Conservation (phyloP, 2,329 filamentous ascomycete species). For the Ambrosiella beaveri region DNA sequence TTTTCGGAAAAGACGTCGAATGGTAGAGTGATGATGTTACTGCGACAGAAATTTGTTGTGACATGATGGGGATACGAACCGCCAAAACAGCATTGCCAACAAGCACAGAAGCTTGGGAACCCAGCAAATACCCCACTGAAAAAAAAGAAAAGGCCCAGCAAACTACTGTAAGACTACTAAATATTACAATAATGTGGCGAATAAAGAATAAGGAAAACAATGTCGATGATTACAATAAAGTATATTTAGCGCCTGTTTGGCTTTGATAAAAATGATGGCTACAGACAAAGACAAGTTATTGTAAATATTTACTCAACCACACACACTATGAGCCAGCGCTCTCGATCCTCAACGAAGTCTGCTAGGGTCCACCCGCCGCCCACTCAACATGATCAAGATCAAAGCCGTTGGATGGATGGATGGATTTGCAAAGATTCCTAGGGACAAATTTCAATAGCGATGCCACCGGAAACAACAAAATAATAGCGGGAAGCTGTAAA, state of each 20-base stretch:
- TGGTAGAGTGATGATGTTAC: background rate
- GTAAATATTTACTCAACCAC: too few relatives aligned
- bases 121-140: background rate
- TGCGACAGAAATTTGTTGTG: background rate
- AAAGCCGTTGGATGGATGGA: background rate
- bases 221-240: too few relatives aligned
- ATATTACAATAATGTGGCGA: too few relatives aligned
- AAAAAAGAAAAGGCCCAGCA: too few relatives aligned
- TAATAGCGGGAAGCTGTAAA: too few relatives aligned
- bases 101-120: constrained; percentile 1
- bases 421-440: background rate
- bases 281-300: too few relatives aligned
- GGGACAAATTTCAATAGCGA: too few relatives aligned
- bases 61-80: constrained; percentile 3
- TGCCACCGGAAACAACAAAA: too few relatives aligned
- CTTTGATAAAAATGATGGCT: background rate
- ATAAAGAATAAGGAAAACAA: too few relatives aligned
- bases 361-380: background rate
- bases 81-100: constrained; percentile 1
- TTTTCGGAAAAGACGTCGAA: background rate
- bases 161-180: too few relatives aligned
- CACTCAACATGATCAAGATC: background rate
- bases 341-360: background rate
- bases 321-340: background rate
- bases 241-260: background rate